A percentile compares a stretch with the other conserved stretches of the same genome.
These are phyloP conservation scores for Phialophora expanda DNA, from an alignment of 2,329 filamentous ascomycete species.

Conservation along the genomic window DNA sequence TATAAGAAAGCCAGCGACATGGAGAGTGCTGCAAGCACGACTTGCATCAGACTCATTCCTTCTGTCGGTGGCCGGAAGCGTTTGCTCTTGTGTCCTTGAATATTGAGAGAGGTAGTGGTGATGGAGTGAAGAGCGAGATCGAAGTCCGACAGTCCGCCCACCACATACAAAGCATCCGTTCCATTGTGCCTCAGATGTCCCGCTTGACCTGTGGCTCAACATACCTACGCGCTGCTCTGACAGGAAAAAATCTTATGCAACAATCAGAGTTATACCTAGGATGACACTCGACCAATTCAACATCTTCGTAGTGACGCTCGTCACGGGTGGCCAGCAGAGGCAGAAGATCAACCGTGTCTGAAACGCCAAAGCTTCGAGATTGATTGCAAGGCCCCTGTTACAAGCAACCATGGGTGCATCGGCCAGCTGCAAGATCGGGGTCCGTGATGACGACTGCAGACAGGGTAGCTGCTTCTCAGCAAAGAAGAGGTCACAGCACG, in stretches of 20 bases:
- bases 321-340: too few species aligned
- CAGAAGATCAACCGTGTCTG: neutral
- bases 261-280: too few species aligned
- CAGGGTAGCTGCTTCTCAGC: neutral
- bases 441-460: neutral
- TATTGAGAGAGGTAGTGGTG: neutral
- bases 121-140: neutral
- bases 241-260: too few species aligned
- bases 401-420: neutral
- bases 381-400: neutral
- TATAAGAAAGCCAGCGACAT: conserved; percentile 4
- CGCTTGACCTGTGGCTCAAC: too few species aligned
- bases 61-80: neutral
- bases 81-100: neutral
- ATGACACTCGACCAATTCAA: too few species aligned
- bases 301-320: too few species aligned
- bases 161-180: too few species aligned
- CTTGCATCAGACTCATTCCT: neutral
- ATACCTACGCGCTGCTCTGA: too few species aligned
- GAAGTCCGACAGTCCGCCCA: neutral
- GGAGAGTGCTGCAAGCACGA: conserved; percentile 5
- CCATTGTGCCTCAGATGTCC: too few species aligned
- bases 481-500: neutral
- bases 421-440: neutral
- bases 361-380: neutral